Evolutionary conservation across 768 basidiomycete genomes (phyloP).

Genomic region (Suillus plorans): DNA sequence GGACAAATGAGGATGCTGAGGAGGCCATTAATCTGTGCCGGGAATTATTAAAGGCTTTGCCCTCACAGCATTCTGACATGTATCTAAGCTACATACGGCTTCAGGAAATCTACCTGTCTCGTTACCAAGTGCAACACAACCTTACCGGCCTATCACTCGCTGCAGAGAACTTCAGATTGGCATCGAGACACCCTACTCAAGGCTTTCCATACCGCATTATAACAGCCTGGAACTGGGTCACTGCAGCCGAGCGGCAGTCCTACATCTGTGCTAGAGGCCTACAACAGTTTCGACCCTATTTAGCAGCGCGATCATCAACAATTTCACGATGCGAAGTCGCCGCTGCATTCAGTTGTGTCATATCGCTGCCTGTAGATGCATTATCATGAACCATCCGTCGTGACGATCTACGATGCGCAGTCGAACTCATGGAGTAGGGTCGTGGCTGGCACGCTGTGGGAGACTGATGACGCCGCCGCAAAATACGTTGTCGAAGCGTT

Average conservation of each 20-base stretch:
- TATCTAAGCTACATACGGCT: no score
- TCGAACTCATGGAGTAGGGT: background rate
- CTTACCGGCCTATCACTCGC: background rate
- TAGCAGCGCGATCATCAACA: background rate
- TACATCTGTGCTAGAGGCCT: background rate
- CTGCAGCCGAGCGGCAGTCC: background rate
- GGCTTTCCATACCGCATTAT: no score
- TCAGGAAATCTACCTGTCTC: background rate
- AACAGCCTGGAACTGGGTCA: no score
- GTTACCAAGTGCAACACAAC: background rate
- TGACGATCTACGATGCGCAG: background rate
- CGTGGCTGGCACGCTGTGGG: background rate
- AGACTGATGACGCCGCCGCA: background rate
- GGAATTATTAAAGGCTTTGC: no score
- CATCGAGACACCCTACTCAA: no score
- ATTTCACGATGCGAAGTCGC: background rate
- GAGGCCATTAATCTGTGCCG: no score
- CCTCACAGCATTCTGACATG: no score
- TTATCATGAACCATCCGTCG: background rate
- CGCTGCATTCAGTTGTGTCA: background rate
- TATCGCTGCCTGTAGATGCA: background rate
- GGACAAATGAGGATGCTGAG: no score
- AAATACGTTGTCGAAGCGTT: background rate
- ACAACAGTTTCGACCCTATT: background rate
- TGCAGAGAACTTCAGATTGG: background rate